These are phyloP conservation scores for Daldinia sp. DNA, from an alignment of 2,329 filamentous ascomycete genomes.

Conservation along the genomic window DNA sequence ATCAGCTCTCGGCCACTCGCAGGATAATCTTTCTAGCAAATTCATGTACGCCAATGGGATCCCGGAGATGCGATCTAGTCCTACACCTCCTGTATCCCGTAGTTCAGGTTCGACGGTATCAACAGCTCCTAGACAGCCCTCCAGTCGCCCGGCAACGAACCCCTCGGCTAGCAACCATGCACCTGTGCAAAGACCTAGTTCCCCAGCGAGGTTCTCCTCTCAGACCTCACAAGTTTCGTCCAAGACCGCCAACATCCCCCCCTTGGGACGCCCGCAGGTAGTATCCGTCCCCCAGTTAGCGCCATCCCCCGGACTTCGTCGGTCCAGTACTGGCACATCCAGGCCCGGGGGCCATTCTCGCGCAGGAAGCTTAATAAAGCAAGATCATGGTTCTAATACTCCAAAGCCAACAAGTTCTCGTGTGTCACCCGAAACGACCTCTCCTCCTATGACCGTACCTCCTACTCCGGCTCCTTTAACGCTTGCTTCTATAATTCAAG, in stretches of 20 bases:
- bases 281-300: constrained; percentile 51
- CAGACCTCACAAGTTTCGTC: constrained; percentile 36
- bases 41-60: constrained; percentile 80
- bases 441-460: constrained; percentile 46
- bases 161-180: constrained; percentile 40
- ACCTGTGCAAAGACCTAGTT: constrained; percentile 55
- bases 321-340: constrained; percentile 54
- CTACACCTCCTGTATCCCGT: constrained; percentile 49
- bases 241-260: constrained; percentile 33
- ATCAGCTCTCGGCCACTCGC: constrained; percentile 46
- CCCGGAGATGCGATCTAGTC: constrained; percentile 55
- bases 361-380: constrained; percentile 49
- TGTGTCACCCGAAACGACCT: constrained; percentile 49
- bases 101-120: constrained; percentile 58
- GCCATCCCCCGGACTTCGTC: constrained; percentile 49
- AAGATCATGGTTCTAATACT: constrained; percentile 26
- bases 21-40: constrained; percentile 61
- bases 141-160: constrained; percentile 51
- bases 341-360: constrained; percentile 52
- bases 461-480: constrained; percentile 54
- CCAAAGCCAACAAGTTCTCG: constrained; percentile 40
- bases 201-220: constrained; percentile 57
- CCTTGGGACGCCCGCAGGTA: constrained; percentile 44
- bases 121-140: constrained; percentile 53
- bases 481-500: constrained; percentile 65